Percentiles rank a stretch among this genome's conserved stretches.
phyloP scores from a whole-genome alignment of 768 basidiomycete genomes.

The Xerocomus spinulosus region DNA sequence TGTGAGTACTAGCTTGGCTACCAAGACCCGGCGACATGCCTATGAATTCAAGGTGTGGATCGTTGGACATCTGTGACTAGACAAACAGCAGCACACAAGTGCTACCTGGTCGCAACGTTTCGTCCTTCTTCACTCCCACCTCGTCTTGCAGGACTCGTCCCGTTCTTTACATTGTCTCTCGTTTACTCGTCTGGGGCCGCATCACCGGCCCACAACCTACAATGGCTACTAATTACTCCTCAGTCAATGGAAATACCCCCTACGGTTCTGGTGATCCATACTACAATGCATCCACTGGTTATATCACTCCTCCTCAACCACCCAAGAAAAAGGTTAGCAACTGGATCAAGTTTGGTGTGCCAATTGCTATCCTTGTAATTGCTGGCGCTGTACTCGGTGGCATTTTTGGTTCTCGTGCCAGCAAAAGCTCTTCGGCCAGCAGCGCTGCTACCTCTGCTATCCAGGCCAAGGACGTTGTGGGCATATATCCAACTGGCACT shows the following conservation, averaged over 20 bases:
- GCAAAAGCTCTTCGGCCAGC: conserved; percentile 34
- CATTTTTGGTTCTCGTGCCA: conserved; percentile 64
- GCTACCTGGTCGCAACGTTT: no score
- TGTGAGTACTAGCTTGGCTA: neutral
- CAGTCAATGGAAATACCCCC: conserved; percentile 35
- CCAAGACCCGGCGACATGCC: conserved; percentile 16
- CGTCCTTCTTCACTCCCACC: neutral
- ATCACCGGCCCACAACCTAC: conserved; percentile 17
- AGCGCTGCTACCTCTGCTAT: conserved; percentile 47
- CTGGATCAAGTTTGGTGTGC: conserved; percentile 76
- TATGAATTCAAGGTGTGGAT: conserved; percentile 33
- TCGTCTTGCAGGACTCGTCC: conserved; percentile 4
- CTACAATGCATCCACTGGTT: conserved; percentile 68
- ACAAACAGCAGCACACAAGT: neutral
- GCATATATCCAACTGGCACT: conserved; percentile 72
- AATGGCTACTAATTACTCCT: conserved; percentile 40
- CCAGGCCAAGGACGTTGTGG: conserved; percentile 56
- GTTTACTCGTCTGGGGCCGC: conserved; percentile 17
- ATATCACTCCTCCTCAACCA: conserved; percentile 46
- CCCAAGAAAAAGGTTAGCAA: conserved; percentile 54
- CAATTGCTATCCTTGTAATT: conserved; percentile 59
- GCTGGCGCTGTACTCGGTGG: conserved; percentile 71
- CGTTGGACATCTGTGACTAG: no score
- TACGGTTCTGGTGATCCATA: conserved; percentile 64
- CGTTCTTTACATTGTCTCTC: conserved; percentile 16